Conservation (phyloP, 2,329 filamentous ascomycete genomes). For the Sphaerulina vaccinii region DNA sequence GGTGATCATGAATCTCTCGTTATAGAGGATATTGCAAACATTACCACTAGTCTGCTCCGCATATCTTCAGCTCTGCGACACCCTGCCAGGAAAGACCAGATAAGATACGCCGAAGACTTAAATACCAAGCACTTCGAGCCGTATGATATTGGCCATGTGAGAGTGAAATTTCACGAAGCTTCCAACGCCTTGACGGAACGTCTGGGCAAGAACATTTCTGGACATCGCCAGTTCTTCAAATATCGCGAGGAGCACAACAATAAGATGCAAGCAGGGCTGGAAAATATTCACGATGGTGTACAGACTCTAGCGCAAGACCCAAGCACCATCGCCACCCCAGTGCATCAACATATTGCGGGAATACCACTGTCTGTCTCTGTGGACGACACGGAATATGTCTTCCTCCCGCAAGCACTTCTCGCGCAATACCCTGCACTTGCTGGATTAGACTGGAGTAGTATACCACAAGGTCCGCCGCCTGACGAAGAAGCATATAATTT, state of each 20-base stretch:
- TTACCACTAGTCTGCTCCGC: slow-evolving; percentile 36
- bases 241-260: slow-evolving; percentile 38
- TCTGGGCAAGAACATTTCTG: slow-evolving; percentile 36
- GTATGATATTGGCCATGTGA: slow-evolving; percentile 16
- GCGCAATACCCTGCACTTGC: slow-evolving; percentile 93
- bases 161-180: slow-evolving; percentile 6
- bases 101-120: slow-evolving; percentile 28
- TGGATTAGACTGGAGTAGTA: slow-evolving; percentile 78
- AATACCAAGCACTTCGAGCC: slow-evolving; percentile 20
- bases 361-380: no score
- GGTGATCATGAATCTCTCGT: not conserved
- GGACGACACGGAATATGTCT: no score
- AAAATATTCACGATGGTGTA: not conserved
- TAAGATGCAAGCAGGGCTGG: slow-evolving; percentile 7
- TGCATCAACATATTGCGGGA: no score
- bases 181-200: slow-evolving; percentile 26
- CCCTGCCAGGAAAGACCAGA: slow-evolving; percentile 35
- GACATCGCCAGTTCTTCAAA: slow-evolving; percentile 35
- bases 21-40: slow-evolving; percentile 25
- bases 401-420: slow-evolving; percentile 81
- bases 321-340: not conserved
- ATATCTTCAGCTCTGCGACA: slow-evolving; percentile 38
- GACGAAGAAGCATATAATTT: slow-evolving; percentile 63
- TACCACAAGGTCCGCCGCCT: slow-evolving; percentile 55
- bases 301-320: not conserved